Evolutionary conservation across 371 early-diverging fungal species (phyloP).

Genomic region (Apophysomyces elegans): DNA sequence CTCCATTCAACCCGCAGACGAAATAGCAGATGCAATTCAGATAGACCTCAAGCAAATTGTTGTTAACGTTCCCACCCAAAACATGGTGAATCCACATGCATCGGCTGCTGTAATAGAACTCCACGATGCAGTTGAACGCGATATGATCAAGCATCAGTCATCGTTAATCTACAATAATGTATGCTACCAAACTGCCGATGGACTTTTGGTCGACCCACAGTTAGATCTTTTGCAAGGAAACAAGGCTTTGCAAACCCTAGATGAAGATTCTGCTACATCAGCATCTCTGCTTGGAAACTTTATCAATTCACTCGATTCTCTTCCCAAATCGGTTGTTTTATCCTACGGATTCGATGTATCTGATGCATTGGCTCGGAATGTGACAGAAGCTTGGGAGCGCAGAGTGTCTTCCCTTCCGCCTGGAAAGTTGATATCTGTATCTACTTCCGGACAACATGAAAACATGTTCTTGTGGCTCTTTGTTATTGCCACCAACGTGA

Average conservation of each 20-base stretch:
- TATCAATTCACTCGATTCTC: neutral
- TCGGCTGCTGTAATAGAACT: slow-evolving; percentile 46
- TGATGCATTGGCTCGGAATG: slow-evolving; percentile 47
- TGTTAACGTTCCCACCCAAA: slow-evolving; percentile 34
- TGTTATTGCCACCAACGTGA: slow-evolving; percentile 54
- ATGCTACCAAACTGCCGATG: slow-evolving; percentile 36
- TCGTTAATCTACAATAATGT: slow-evolving; percentile 31
- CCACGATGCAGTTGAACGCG: slow-evolving; percentile 55
- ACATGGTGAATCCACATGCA: slow-evolving; percentile 5
- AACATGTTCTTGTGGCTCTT: slow-evolving; percentile 50
- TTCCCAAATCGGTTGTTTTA: slow-evolving; percentile 40
- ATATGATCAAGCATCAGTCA: slow-evolving; percentile 18
- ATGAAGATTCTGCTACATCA: slow-evolving; percentile 17
- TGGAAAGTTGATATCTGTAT: slow-evolving; percentile 31
- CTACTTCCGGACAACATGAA: slow-evolving; percentile 21
- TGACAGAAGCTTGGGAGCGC: slow-evolving; percentile 55
- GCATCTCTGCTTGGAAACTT: slow-evolving; percentile 16
- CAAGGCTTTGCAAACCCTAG: slow-evolving; percentile 11
- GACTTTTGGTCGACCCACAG: slow-evolving; percentile 44
- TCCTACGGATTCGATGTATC: slow-evolving; percentile 64
- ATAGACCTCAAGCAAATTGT: slow-evolving; percentile 62
- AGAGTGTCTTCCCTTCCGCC: slow-evolving; percentile 47
- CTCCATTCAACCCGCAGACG: slow-evolving; percentile 17
- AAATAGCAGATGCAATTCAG: slow-evolving; percentile 44
- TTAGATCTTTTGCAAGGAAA: slow-evolving; percentile 44